A percentile compares a stretch with the other conserved stretches of the same genome.
These are phyloP conservation scores for Colletotrichum kahawae DNA, from an alignment of 2,329 filamentous ascomycete genomes.

Conservation along the genomic window DNA sequence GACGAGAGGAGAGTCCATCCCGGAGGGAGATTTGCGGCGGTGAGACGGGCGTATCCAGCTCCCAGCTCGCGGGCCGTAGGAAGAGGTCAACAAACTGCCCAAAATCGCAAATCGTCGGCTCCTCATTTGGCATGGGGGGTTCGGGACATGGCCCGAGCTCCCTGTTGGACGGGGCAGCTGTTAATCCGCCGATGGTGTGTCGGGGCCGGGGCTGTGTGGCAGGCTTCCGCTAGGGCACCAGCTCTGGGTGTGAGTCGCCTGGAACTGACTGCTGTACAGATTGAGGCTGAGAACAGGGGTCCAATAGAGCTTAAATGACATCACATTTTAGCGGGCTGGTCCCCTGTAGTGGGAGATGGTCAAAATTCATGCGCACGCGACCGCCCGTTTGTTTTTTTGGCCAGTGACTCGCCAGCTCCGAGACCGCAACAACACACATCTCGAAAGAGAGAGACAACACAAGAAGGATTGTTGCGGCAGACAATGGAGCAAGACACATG, in stretches of 20 bases:
- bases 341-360: not conserved
- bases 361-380: not conserved
- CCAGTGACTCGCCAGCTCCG: not conserved
- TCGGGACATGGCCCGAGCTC: conserved; percentile 29
- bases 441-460: not conserved
- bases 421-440: not conserved
- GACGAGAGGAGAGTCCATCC: conserved; percentile 83
- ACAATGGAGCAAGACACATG: conserved; percentile 14
- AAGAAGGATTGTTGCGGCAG: not conserved
- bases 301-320: conserved; percentile 11
- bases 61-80: conserved; percentile 15
- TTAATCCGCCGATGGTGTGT: conserved; percentile 16
- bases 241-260: not conserved
- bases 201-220: not conserved
- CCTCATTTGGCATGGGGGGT: not conserved
- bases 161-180: conserved; percentile 15
- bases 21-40: not conserved
- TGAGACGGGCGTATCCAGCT: not conserved
- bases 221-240: not conserved
- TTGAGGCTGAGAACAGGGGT: conserved; percentile 16
- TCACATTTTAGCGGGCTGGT: conserved; percentile 12
- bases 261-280: not conserved
- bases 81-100: conserved; percentile 6
- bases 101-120: conserved; percentile 16
- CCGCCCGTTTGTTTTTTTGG: not conserved